Evolutionary conservation across 1,284 basidiomycete genomes (phyloP), one percentile per base, ranked within the genome.

Genomic region (Sanghuangporus baumii): DNA sequence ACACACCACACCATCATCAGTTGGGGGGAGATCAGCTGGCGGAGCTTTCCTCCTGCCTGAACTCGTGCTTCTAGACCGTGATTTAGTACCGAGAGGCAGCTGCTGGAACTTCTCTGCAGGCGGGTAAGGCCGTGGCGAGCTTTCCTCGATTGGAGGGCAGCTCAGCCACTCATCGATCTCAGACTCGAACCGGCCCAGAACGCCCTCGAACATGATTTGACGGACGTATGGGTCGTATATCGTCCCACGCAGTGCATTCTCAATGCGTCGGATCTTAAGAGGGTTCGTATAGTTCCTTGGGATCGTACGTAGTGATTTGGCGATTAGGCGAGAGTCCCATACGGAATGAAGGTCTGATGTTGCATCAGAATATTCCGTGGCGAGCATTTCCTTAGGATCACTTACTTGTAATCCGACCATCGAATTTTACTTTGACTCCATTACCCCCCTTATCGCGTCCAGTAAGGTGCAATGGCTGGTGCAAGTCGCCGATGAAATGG

Each of bases 181-280:
- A 62, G 79, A 74, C 9, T 77, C 72, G 86, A 90, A 94, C 69
- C 80, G 79, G 20, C 79, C 76, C 26, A 87, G 75, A 43, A 94
- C 74, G 37, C 94, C 94, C 70, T 97, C 93, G 80, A 83, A 86
- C 71, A 95, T 84, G 66, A 96, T 85, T 66, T 87, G 92, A 34
- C 94, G 88, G 61, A 96, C 81, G 74, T 91, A 95, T 0, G 93
- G 83, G 75, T 96, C 94, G 72, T 96, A 96, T 69, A 92, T 91
- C 4, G 90, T 83, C 14, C 87, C 91, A 18, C 83, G 84, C 9
- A 96, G 81, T n/a, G 86, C 76, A 40, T 74, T 74, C 73, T 96
- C 94, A 67, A 96, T 82, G 52, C 85, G 79, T 2, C 75, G 74
- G 26, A 78, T 76, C 0, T 89, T 85, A 0, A 95, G 78, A 1